Evolutionary conservation across 2,329 filamentous ascomycete genomes (phyloP).

Genomic region (Ceratocystis papillata): DNA sequence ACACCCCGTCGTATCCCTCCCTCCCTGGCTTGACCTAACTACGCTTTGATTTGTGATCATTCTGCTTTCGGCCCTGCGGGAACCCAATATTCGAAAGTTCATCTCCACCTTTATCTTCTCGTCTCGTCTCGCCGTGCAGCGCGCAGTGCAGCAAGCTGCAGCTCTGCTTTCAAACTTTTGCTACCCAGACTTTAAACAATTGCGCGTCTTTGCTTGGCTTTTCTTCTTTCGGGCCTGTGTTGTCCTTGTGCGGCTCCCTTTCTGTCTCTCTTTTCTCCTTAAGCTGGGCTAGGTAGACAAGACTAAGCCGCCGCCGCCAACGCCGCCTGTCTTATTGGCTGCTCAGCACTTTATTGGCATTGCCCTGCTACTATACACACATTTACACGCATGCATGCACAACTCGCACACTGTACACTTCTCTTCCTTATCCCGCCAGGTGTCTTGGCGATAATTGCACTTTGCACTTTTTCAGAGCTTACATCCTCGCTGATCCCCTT

Average conservation of each 20-base stretch:
- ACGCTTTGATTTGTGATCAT: background rate
- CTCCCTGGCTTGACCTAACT: background rate
- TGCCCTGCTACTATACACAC: background rate
- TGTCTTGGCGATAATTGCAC: background rate
- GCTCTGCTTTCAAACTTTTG: constrained; percentile 5
- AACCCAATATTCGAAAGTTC: background rate
- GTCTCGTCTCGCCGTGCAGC: background rate
- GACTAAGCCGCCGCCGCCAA: background rate
- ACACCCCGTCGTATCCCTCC: background rate
- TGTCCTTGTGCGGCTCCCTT: background rate
- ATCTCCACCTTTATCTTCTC: background rate
- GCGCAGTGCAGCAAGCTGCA: constrained; percentile 1
- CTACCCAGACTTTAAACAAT: constrained; percentile 4
- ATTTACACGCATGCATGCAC: background rate
- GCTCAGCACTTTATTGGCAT: background rate
- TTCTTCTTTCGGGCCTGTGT: background rate
- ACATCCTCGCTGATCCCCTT: background rate
- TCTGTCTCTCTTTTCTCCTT: background rate
- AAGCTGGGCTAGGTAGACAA: too few relatives aligned
- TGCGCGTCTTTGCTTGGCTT: constrained; percentile 19
- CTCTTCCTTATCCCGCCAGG: background rate
- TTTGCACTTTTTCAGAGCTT: background rate
- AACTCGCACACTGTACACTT: background rate
- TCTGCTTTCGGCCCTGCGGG: background rate
- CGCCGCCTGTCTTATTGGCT: background rate